Evolutionary conservation across 305 asterid genomes (phyloP), one percentile per base, ranked within the genome.

Genomic region (Fraxinus paxiana): DNA sequence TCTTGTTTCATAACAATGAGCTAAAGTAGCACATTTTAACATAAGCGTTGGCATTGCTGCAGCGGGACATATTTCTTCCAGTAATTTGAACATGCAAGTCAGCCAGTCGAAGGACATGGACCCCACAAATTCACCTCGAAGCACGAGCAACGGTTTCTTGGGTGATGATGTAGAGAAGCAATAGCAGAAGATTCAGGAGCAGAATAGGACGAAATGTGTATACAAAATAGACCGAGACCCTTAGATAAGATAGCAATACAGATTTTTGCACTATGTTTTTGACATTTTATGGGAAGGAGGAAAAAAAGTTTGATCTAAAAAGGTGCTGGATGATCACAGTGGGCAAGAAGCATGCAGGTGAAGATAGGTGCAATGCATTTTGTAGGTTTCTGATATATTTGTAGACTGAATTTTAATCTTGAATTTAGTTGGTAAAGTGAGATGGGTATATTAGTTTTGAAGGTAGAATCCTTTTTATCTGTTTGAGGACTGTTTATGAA

Each of bases 41-140:
- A 22, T 0, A 24, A 20, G 48, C 17, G 24, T 76, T 76, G 67
- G 37, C 69, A 26, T 76, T 78, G 33, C 76, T 30, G 79, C 30
- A 85, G 86, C 83, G 86, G 89, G 86, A 73, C 85, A 81, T 82
- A 51, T 82, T 70, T 78, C 80, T 13, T 81, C 88, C 56, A 67
- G 78, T 31, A 33, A 82, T 73, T 79, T 74, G 82, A 81, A 87
- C 83, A 59, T 80, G 77, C 83, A 82, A 86, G 80, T 78, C 72
- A 76, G 59, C 28, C 87, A 8, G 17, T 35, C 85, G 56, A 80
- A 82, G 22, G 88, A 78, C 37, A 20, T 75, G 46, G 86, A 54
- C 28, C 76, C 67, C 46, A 30, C 61, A 51, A 51, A 51, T 51
- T 51, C 61, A n/a, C 2, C 61, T 51, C 9, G 48, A 48, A 79